Percentiles rank a stretch among this genome's conserved stretches.
Evolutionary conservation across 768 basidiomycete species (phyloP).

Genomic region (Phlebiopsis gigantea): DNA sequence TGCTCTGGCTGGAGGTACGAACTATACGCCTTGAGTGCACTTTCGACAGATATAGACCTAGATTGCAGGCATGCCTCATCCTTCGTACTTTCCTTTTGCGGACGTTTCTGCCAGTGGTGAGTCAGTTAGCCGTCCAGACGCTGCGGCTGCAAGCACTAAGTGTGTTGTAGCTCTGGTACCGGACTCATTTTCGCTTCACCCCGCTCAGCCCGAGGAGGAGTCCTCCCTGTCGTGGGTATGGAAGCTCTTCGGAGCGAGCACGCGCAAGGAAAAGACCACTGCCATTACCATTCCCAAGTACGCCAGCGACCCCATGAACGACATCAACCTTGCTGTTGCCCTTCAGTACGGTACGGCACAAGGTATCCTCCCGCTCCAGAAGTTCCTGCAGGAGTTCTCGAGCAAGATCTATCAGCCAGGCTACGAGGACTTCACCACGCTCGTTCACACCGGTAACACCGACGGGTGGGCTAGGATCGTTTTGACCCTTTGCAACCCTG

Average conservation of each 20-base stretch:
- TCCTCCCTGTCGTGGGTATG: slow-evolving; percentile 51
- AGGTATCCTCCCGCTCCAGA: slow-evolving; percentile 53
- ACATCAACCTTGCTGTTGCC: slow-evolving; percentile 55
- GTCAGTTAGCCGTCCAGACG: background rate
- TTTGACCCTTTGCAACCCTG: slow-evolving; percentile 59
- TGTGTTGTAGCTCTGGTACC: slow-evolving; percentile 28
- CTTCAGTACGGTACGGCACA: slow-evolving; percentile 61
- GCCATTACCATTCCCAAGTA: slow-evolving; percentile 60
- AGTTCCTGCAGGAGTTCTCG: slow-evolving; percentile 55
- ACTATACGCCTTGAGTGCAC: background rate
- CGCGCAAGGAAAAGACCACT: slow-evolving; percentile 37
- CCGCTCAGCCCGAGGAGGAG: slow-evolving; percentile 18
- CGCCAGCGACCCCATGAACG: slow-evolving; percentile 33
- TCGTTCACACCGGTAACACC: slow-evolving; percentile 66
- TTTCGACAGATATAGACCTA: background rate
- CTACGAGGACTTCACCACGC: slow-evolving; percentile 52
- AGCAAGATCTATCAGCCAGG: slow-evolving; percentile 49
- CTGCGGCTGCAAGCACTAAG: background rate
- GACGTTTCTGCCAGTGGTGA: slow-evolving; percentile 46
- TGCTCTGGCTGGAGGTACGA: slow-evolving; percentile 63
- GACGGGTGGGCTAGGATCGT: slow-evolving; percentile 63
- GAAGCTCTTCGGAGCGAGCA: slow-evolving; percentile 39
- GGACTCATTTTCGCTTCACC: slow-evolving; percentile 43
- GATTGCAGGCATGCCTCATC: slow-evolving; percentile 52
- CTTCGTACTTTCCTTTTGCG: slow-evolving; percentile 68